phyloP scores from a whole-genome alignment of 306 rosid species.

The Elaeagnus macrophylla region DNA sequence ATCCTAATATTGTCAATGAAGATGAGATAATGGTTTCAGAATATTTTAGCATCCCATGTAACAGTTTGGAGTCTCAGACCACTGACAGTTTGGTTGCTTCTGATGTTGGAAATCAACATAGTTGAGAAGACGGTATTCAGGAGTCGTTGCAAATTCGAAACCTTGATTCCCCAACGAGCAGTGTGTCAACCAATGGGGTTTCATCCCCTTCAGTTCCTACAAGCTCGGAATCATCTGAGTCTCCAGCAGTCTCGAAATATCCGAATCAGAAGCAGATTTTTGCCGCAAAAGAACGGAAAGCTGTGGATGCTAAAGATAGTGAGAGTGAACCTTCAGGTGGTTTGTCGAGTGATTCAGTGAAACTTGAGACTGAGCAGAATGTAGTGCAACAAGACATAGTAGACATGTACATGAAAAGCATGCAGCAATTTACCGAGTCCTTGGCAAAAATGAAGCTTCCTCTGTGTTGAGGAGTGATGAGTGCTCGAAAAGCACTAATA shows the following conservation, averaged over 20 bases:
- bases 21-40: no score
- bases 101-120: constrained; percentile 35
- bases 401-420: constrained; percentile 93
- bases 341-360: constrained; percentile 39
- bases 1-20: constrained; percentile 68
- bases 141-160: constrained; percentile 41
- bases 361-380: constrained; percentile 54
- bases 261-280: constrained; percentile 33
- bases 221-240: constrained; percentile 44
- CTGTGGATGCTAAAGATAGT: constrained; percentile 38
- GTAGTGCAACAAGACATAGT: constrained; percentile 92
- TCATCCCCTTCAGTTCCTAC: constrained; percentile 42
- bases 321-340: constrained; percentile 46
- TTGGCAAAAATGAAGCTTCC: constrained; percentile 96
- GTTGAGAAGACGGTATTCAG: constrained; percentile 41
- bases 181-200: constrained; percentile 45
- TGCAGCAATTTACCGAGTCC: constrained; percentile 95
- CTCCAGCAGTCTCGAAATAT: constrained; percentile 28
- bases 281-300: constrained; percentile 24
- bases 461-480: no score
- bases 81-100: constrained; percentile 43
- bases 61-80: constrained; percentile 46
- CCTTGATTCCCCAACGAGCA: constrained; percentile 58
- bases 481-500: no score
- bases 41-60: constrained; percentile 55